Evolutionary conservation across 2,329 filamentous ascomycete genomes (phyloP).

Genomic region (Pseudogymnoascus sp.): DNA sequence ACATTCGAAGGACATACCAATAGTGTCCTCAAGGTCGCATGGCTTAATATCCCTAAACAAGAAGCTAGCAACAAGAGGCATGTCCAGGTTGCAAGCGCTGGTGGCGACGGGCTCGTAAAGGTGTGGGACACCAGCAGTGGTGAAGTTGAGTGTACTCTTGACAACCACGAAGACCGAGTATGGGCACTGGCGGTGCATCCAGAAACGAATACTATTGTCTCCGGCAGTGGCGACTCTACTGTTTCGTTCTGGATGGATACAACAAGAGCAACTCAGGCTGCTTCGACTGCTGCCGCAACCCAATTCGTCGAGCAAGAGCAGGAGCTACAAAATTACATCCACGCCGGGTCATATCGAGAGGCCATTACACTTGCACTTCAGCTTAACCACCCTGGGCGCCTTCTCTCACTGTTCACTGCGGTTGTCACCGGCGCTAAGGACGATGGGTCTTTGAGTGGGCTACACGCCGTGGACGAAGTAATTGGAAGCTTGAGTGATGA

Average conservation of each 20-base stretch:
- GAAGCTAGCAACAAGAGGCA: constrained; percentile 50
- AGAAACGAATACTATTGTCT: constrained; percentile 66
- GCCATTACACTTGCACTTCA: constrained; percentile 88
- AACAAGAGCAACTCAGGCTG: constrained; percentile 69
- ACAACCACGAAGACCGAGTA: constrained; percentile 94
- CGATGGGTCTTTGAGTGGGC: constrained; percentile 54
- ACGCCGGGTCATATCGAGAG: constrained; percentile 79
- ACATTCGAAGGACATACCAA: constrained; percentile 97
- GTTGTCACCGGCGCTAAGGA: constrained; percentile 61
- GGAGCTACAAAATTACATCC: constrained; percentile 85
- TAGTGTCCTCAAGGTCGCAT: constrained; percentile 86
- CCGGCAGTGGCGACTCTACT: constrained; percentile 85
- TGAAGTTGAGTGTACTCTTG: constrained; percentile 80
- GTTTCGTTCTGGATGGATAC: constrained; percentile 96
- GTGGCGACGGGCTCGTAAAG: constrained; percentile 91
- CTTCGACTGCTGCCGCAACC: constrained; percentile 65
- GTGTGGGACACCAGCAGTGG: constrained; percentile 86
- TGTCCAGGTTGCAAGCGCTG: constrained; percentile 74
- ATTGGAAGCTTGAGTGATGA: constrained; percentile 72
- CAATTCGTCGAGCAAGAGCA: constrained; percentile 90
- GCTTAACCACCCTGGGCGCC: constrained; percentile 84
- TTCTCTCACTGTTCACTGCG: constrained; percentile 75
- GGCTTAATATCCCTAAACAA: constrained; percentile 55
- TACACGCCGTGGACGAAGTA: constrained; percentile 72
- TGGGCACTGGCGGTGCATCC: constrained; percentile 79